Percentiles rank a stretch among this genome's conserved stretches.
These are phyloP conservation scores for Coniella lustricola DNA, from an alignment of 2,329 filamentous ascomycete genomes.

Conservation along the genomic window DNA sequence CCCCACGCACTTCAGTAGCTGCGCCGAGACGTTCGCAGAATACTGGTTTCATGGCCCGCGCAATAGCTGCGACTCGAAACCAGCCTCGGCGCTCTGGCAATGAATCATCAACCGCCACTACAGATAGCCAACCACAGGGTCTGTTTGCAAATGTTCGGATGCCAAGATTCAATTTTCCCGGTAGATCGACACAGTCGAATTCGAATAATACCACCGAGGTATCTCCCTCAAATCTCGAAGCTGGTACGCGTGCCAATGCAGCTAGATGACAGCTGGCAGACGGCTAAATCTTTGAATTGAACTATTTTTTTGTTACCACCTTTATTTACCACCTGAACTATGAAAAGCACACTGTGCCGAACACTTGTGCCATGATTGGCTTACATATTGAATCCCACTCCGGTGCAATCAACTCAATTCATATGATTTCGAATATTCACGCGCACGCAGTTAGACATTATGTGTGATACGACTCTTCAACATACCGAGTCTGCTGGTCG, in stretches of 20 bases:
- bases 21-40: conserved; percentile 6
- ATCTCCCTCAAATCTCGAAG: conserved; percentile 29
- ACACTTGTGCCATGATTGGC: too few relatives aligned
- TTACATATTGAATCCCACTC: too few relatives aligned
- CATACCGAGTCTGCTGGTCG: too few relatives aligned
- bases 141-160: conserved; percentile 15
- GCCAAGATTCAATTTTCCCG: conserved; percentile 8
- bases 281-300: conserved; percentile 1
- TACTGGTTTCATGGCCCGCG: conserved; percentile 20
- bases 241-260: conserved; percentile 20
- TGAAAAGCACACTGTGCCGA: too few relatives aligned
- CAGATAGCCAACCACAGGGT: background rate
- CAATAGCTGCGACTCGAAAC: conserved; percentile 5
- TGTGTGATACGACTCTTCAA: too few relatives aligned
- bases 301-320: background rate
- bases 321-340: background rate
- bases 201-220: conserved; percentile 23
- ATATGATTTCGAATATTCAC: too few relatives aligned
- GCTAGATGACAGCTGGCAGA: conserved; percentile 9
- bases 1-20: background rate
- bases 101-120: background rate
- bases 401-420: too few relatives aligned
- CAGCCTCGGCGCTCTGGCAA: background rate
- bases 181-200: conserved; percentile 16
- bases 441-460: too few relatives aligned